Conservation (phyloP, 805 yeast genomes). For the Candida ponderosae region DNA sequence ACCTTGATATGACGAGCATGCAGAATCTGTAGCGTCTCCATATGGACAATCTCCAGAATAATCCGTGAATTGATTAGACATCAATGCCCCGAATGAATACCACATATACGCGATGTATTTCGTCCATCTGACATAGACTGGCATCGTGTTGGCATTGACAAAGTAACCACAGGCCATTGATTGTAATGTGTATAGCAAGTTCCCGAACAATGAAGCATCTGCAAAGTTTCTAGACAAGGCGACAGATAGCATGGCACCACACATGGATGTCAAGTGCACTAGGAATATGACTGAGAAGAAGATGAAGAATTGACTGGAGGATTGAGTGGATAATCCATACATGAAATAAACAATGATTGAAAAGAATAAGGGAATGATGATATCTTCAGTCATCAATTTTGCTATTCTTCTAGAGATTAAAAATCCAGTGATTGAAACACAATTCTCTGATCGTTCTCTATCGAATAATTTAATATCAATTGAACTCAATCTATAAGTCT, state of each 20-base stretch:
- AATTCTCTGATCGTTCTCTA: constrained; percentile 65
- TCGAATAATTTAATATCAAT: constrained; percentile 53
- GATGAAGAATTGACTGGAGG: constrained; percentile 42
- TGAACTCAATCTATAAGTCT: constrained; percentile 48
- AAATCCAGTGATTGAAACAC: constrained; percentile 61
- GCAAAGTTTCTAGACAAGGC: constrained; percentile 18
- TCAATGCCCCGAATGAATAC: constrained; percentile 67
- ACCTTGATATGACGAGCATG: constrained; percentile 47
- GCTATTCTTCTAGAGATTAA: constrained; percentile 60
- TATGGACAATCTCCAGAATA: constrained; percentile 54
- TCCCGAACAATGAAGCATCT: constrained; percentile 14
- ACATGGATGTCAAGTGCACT: constrained; percentile 48
- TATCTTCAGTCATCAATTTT: constrained; percentile 62
- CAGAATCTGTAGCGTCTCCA: constrained; percentile 17
- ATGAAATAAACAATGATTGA: constrained; percentile 64
- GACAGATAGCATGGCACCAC: constrained; percentile 39
- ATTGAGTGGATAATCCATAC: constrained; percentile 56
- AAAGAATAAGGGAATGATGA: constrained; percentile 51
- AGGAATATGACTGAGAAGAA: constrained; percentile 55
- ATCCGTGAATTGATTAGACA: constrained; percentile 58
- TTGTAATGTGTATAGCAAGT: constrained; percentile 35
- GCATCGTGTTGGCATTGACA: constrained; percentile 64
- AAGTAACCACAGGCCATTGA: constrained; percentile 79
- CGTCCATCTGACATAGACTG: constrained; percentile 83
- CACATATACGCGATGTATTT: constrained; percentile 70